These are phyloP conservation scores for Pseudogymnoascus sp. DNA, from an alignment of 2,329 filamentous ascomycete species.

Conservation along the genomic window DNA sequence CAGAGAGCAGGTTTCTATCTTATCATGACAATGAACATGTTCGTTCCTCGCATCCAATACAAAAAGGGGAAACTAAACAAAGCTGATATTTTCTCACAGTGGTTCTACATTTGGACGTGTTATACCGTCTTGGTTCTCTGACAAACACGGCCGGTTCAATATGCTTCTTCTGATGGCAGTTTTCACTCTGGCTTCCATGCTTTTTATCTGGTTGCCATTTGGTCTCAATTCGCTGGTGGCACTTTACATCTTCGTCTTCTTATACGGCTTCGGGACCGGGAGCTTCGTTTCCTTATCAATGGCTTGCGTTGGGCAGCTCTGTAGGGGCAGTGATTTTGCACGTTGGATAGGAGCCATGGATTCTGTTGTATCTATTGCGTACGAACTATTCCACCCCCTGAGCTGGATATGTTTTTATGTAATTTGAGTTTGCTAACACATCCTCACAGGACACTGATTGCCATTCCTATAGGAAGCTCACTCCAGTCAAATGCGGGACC, in stretches of 20 bases:
- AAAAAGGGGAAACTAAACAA: not conserved
- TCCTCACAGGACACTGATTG: not conserved
- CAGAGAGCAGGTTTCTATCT: slow-evolving; percentile 63
- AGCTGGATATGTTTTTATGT: not conserved
- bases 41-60: not conserved
- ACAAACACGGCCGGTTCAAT: slow-evolving; percentile 5
- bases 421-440: not conserved
- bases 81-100: not conserved
- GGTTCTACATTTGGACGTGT: slow-evolving; percentile 7
- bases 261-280: slow-evolving; percentile 10
- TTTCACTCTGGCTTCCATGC: not conserved
- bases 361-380: slow-evolving; percentile 2
- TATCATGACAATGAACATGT: slow-evolving; percentile 70
- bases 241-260: slow-evolving; percentile 8
- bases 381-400: not conserved
- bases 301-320: slow-evolving; percentile 12
- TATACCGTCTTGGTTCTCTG: not conserved
- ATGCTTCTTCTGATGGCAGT: slow-evolving; percentile 8
- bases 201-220: slow-evolving; percentile 2
- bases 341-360: slow-evolving; percentile 4
- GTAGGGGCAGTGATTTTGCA: not conserved
- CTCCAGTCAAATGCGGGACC: not conserved
- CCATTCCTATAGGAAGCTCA: not conserved
- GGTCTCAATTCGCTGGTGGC: slow-evolving; percentile 4
- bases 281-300: slow-evolving; percentile 10